A percentile compares a stretch with the other conserved stretches of the same genome.
phyloP scores from a whole-genome alignment of 2,329 filamentous ascomycete genomes.

The Monascus ruber region DNA sequence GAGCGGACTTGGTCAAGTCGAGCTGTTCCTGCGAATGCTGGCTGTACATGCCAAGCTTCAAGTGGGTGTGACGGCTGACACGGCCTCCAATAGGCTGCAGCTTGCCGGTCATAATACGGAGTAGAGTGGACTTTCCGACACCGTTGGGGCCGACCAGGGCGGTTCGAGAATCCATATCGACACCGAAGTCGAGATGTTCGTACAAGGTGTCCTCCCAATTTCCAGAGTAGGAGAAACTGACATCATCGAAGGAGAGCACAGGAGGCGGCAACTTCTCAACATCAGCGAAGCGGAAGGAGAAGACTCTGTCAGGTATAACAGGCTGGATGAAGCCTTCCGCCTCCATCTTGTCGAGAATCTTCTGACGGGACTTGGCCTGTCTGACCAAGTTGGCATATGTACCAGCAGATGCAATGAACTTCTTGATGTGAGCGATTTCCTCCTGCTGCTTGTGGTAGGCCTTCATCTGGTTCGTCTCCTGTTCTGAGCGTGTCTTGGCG shows the following conservation, averaged over 20 bases:
- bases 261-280: slow-evolving; percentile 98
- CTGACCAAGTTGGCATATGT: slow-evolving; percentile 98
- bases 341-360: slow-evolving; percentile 99
- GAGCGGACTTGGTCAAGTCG: slow-evolving; percentile 90
- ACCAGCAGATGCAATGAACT: slow-evolving; percentile 99
- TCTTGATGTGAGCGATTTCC: slow-evolving; percentile 98
- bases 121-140: slow-evolving; percentile 95
- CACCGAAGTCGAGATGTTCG: slow-evolving; percentile 92
- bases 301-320: slow-evolving; percentile 72
- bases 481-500: slow-evolving; percentile 83
- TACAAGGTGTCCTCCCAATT: slow-evolving; percentile 84
- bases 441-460: slow-evolving; percentile 99
- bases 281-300: slow-evolving; percentile 96
- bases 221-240: slow-evolving; percentile 96
- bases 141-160: slow-evolving; percentile 96
- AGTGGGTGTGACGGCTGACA: slow-evolving; percentile 87
- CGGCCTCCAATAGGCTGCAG: slow-evolving; percentile 71
- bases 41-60: slow-evolving; percentile 96
- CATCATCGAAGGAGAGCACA: slow-evolving; percentile 89
- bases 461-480: slow-evolving; percentile 98
- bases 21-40: slow-evolving; percentile 98
- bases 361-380: slow-evolving; percentile 97
- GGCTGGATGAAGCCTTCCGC: slow-evolving; percentile 97
- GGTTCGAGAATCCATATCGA: slow-evolving; percentile 98
- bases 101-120: slow-evolving; percentile 93